Evolutionary conservation across 1,284 basidiomycete genomes (phyloP).

Genomic region (Cryptococcus sp.): DNA sequence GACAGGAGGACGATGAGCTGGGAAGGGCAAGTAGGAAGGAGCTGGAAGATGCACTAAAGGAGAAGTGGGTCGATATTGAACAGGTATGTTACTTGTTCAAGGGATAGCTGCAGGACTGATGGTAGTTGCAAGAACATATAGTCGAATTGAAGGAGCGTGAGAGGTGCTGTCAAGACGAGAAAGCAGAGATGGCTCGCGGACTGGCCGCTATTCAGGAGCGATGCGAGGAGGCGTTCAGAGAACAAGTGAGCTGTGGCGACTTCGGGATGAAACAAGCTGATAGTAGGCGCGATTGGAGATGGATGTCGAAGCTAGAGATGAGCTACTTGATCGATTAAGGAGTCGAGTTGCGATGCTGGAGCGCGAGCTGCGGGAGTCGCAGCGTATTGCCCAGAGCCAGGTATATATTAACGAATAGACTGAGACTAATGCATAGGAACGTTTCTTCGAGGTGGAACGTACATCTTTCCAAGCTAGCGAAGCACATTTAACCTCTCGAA

Average conservation of each 20-base stretch:
- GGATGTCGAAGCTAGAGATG: constrained; percentile 38
- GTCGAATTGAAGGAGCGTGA: constrained; percentile 9
- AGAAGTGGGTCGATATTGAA: constrained; percentile 34
- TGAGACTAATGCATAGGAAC: constrained; percentile 27
- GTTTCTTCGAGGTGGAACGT: constrained; percentile 42
- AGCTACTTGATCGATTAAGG: constrained; percentile 32
- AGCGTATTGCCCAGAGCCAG: constrained; percentile 39
- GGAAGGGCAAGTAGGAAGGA: constrained; percentile 22
- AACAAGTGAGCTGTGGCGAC: constrained; percentile 19
- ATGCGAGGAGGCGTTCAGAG: constrained; percentile 29
- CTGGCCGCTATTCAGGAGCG: constrained; percentile 19
- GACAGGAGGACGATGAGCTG: constrained; percentile 34
- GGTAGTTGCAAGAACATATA: constrained; percentile 5
- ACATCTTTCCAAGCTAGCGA: constrained; percentile 38
- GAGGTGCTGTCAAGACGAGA: constrained; percentile 2
- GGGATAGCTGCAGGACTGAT: not conserved
- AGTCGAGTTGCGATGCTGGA: constrained; percentile 30
- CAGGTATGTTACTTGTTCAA: constrained; percentile 14
- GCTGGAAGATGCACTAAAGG: constrained; percentile 26
- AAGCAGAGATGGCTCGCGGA: constrained; percentile 7
- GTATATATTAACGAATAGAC: constrained; percentile 11
- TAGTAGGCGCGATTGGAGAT: constrained; percentile 33
- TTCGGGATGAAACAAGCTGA: not conserved
- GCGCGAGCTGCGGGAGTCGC: constrained; percentile 24
- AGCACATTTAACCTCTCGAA: constrained; percentile 28